phyloP scores from a whole-genome alignment of 768 basidiomycete species.

The Rhizopogon sp. region DNA sequence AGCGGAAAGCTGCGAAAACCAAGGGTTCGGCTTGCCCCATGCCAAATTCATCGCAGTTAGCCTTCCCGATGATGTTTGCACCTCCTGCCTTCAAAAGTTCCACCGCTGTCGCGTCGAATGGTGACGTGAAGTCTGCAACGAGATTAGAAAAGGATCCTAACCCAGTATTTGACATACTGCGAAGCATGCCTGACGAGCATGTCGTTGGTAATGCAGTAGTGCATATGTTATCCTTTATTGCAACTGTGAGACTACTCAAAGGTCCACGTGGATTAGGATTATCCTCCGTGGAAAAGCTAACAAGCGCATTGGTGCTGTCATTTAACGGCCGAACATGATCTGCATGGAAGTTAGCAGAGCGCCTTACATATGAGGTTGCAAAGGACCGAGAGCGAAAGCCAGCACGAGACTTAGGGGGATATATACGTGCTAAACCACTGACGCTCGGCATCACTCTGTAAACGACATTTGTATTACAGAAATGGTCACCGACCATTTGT shows the following conservation, averaged over 20 bases:
- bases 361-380: neutral
- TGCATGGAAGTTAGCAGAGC: neutral
- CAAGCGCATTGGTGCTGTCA: neutral
- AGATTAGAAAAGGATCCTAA: neutral
- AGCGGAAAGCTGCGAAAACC: neutral
- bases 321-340: neutral
- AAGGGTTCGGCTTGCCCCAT: slow-evolving; percentile 69
- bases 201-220: slow-evolving; percentile 62
- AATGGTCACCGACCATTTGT: slow-evolving; percentile 6
- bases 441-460: neutral
- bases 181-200: slow-evolving; percentile 75
- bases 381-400: neutral
- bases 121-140: slow-evolving; percentile 61
- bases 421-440: neutral
- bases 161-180: slow-evolving; percentile 34
- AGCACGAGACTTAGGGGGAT: neutral
- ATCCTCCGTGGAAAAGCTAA: neutral
- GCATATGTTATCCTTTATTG: slow-evolving; percentile 86
- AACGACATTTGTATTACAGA: neutral
- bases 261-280: slow-evolving; percentile 13
- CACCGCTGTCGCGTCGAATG: slow-evolving; percentile 87
- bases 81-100: slow-evolving; percentile 51
- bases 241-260: slow-evolving; percentile 47
- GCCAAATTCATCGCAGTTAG: slow-evolving; percentile 97
- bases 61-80: slow-evolving; percentile 77